phyloP scores from a whole-genome alignment of 2,329 filamentous ascomycete species.

The Apiospora phragmitis region DNA sequence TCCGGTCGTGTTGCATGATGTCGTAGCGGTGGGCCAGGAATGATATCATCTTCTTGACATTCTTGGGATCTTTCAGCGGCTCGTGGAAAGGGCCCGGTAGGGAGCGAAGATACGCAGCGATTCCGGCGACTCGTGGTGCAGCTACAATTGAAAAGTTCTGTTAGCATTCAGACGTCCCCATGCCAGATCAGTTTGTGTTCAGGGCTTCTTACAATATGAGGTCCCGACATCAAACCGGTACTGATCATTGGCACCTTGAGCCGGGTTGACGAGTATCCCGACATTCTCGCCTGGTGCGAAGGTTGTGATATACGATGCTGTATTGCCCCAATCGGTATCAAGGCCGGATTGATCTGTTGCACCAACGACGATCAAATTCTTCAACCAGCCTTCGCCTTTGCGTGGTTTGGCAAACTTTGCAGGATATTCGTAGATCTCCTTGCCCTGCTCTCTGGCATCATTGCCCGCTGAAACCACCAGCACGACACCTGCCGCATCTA shows the following conservation, averaged over 20 bases:
- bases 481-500: background rate
- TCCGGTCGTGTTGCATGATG: background rate
- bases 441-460: background rate
- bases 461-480: background rate
- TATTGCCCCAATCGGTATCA: background rate
- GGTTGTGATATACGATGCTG: background rate
- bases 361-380: background rate
- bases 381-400: background rate
- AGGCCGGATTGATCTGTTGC: background rate
- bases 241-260: background rate
- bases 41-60: background rate
- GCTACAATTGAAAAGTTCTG: background rate
- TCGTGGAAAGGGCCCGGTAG: background rate
- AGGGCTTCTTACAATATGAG: background rate
- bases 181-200: too few species aligned
- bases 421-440: background rate
- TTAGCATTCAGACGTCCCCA: background rate
- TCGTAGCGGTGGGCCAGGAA: background rate
- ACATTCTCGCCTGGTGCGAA: background rate
- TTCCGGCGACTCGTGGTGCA: background rate
- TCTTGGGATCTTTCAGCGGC: background rate
- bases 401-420: background rate
- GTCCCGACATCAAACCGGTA: background rate
- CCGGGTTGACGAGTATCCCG: background rate
- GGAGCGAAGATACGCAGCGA: background rate